These are phyloP conservation scores for Teratosphaeria zuluensis DNA, from an alignment of 2,329 filamentous ascomycete species.

Conservation along the genomic window DNA sequence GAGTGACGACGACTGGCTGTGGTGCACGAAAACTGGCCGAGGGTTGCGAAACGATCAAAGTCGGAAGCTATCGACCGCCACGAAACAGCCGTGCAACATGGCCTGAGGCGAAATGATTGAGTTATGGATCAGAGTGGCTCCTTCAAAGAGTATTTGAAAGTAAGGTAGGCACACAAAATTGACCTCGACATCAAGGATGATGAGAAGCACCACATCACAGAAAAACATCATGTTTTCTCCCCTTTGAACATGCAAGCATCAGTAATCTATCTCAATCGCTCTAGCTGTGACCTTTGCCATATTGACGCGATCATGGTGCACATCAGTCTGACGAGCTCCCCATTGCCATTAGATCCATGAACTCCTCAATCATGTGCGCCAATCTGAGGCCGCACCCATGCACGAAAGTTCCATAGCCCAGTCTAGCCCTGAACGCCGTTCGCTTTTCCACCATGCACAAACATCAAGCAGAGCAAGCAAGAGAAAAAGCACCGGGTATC, in stretches of 20 bases:
- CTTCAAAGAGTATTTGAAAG: no score
- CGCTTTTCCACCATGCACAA: neutral
- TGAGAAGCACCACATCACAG: no score
- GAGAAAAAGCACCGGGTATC: neutral
- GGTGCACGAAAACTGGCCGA: no score
- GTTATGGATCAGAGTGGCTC: neutral
- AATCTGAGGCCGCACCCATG: neutral
- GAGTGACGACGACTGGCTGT: no score
- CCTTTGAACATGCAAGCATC: neutral
- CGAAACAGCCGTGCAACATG: neutral
- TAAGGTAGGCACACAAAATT: no score
- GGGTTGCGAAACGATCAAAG: neutral
- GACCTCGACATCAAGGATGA: no score
- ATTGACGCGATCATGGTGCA: constrained; percentile 12
- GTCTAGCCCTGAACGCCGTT: constrained; percentile 1
- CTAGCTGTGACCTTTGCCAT: neutral
- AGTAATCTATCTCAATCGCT: neutral
- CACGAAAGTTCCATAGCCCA: neutral
- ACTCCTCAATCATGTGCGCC: neutral
- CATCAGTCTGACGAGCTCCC: neutral
- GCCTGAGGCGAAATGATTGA: neutral
- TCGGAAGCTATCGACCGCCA: neutral
- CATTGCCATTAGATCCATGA: neutral
- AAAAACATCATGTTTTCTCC: neutral
- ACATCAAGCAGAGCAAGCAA: neutral